A percentile compares a stretch with the other conserved stretches of the same genome.
phyloP scores from a whole-genome alignment of 805 yeast species.

The Starmerella geochares region DNA sequence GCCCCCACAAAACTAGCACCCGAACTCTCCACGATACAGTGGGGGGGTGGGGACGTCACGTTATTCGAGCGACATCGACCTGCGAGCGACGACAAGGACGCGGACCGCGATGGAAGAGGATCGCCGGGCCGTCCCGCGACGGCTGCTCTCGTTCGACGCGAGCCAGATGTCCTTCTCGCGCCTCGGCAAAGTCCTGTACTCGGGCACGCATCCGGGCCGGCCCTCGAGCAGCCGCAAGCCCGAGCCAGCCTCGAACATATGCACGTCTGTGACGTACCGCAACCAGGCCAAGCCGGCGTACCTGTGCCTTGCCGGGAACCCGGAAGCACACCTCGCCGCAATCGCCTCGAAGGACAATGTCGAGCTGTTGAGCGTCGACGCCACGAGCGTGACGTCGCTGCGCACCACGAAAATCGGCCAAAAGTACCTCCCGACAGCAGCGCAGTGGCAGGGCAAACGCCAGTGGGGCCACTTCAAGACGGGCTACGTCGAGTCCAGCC shows the following conservation, averaged over 20 bases:
- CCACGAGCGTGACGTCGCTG: background rate
- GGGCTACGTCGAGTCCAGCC: background rate
- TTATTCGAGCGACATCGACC: background rate
- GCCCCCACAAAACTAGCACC: no score
- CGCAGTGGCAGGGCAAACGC: slow-evolving; percentile 12
- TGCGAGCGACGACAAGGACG: background rate
- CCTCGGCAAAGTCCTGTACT: slow-evolving; percentile 22
- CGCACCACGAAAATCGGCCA: slow-evolving; percentile 9
- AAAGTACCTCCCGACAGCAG: slow-evolving; percentile 13
- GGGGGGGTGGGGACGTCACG: slow-evolving; percentile 4
- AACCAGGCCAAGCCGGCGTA: slow-evolving; percentile 4
- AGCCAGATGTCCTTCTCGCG: slow-evolving; percentile 21
- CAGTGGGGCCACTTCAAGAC: slow-evolving; percentile 8
- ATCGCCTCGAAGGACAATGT: slow-evolving; percentile 10
- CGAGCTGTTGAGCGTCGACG: slow-evolving; percentile 19
- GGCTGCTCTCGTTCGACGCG: slow-evolving; percentile 8
- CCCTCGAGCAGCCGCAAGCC: background rate
- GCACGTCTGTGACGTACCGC: background rate
- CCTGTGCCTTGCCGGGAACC: slow-evolving; percentile 12
- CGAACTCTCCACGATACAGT: no score
- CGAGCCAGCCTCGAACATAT: background rate
- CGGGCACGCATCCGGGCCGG: slow-evolving; percentile 4
- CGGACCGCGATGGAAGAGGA: slow-evolving; percentile 5
- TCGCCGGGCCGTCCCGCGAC: slow-evolving; percentile 1
- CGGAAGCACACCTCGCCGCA: slow-evolving; percentile 10